Conservation (phyloP, 495 filamentous ascomycete species). For the Niebla homalea region DNA sequence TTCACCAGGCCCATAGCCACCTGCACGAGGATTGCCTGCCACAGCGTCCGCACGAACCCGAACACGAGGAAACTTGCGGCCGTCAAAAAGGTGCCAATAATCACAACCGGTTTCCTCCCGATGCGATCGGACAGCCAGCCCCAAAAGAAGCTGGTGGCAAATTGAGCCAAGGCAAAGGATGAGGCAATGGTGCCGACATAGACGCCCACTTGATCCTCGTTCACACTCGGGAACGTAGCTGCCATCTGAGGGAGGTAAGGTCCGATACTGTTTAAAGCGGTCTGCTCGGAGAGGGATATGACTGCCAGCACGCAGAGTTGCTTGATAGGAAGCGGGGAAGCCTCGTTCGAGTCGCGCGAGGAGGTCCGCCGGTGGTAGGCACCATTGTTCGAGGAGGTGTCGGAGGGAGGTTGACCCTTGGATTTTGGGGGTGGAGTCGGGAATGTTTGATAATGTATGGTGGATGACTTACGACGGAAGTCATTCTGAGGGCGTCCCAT, state of each 20-base stretch:
- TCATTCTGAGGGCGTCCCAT: constrained; percentile 7
- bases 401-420: constrained; percentile 47
- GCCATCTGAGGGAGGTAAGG: constrained; percentile 93
- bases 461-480: constrained; percentile 49
- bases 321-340: constrained; percentile 63
- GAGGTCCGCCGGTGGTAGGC: constrained; percentile 16
- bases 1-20: constrained; percentile 84
- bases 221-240: constrained; percentile 68
- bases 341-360: constrained; percentile 19
- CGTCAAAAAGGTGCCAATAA: constrained; percentile 73
- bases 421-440: constrained; percentile 76
- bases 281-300: constrained; percentile 86
- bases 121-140: constrained; percentile 79
- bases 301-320: constrained; percentile 78
- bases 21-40: constrained; percentile 75
- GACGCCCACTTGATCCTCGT: constrained; percentile 55
- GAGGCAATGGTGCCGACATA: constrained; percentile 87
- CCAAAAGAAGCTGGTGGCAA: constrained; percentile 87
- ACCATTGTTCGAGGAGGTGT: constrained; percentile 27
- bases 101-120: constrained; percentile 84
- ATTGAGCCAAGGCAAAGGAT: constrained; percentile 82
- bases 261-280: constrained; percentile 90
- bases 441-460: constrained; percentile 86
- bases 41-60: constrained; percentile 71
- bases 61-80: constrained; percentile 72